Evolutionary conservation across 306 rosid species (phyloP).

Genomic region (Pyrus communis): DNA sequence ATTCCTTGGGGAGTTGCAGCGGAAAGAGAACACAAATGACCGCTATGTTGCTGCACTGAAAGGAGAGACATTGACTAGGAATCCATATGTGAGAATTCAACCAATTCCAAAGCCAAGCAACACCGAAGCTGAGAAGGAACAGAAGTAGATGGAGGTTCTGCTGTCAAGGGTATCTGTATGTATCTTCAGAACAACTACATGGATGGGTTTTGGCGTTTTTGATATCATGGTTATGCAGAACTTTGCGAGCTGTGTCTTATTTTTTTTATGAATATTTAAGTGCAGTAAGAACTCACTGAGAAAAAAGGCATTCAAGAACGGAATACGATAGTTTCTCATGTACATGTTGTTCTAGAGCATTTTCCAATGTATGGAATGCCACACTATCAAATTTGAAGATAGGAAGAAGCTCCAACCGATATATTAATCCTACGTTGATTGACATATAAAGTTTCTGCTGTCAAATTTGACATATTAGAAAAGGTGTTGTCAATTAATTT

Average conservation of each 20-base stretch:
- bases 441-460: no score
- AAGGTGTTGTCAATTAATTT: no score
- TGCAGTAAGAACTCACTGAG: not conserved
- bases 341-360: not conserved
- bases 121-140: slow-evolving; percentile 20
- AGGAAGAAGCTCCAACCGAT: no score
- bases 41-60: slow-evolving; percentile 82
- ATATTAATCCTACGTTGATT: no score
- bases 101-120: slow-evolving; percentile 42
- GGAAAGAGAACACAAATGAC: slow-evolving; percentile 83
- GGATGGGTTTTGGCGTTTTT: not conserved
- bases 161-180: not conserved
- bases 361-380: no score
- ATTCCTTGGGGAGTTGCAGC: slow-evolving; percentile 72
- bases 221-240: not conserved
- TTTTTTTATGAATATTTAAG: not conserved
- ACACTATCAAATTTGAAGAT: no score
- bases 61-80: slow-evolving; percentile 78
- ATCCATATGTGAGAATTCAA: slow-evolving; percentile 84
- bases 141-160: slow-evolving; percentile 22
- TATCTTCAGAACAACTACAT: not conserved
- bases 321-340: not conserved
- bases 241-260: not conserved
- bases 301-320: not conserved
- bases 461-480: no score